These are phyloP conservation scores for Mycena vitilis DNA, from an alignment of 768 basidiomycete genomes.

Conservation along the genomic window DNA sequence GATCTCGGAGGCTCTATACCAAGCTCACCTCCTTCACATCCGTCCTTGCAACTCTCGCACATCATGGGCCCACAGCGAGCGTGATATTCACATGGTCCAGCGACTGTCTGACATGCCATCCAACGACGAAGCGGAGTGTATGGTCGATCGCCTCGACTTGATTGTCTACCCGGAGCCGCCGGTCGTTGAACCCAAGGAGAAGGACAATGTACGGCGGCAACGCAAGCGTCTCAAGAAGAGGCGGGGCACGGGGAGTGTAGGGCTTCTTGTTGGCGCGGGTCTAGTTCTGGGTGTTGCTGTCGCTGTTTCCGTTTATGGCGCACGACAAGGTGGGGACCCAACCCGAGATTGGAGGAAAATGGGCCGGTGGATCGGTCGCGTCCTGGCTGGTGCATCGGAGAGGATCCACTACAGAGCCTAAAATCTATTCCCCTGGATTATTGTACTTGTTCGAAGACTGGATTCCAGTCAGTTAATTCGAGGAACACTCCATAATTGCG, in stretches of 20 bases:
- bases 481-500: too few species aligned
- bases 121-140: conserved; percentile 69
- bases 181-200: conserved; percentile 40
- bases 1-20: conserved; percentile 68
- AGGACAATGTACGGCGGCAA: conserved; percentile 39
- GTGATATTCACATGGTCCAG: conserved; percentile 82
- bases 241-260: conserved; percentile 33
- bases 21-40: conserved; percentile 70
- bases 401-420: conserved; percentile 19
- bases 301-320: conserved; percentile 63
- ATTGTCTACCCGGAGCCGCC: conserved; percentile 66
- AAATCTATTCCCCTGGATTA: neutral
- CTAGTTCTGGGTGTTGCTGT: conserved; percentile 78
- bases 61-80: conserved; percentile 85
- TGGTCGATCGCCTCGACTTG: conserved; percentile 65
- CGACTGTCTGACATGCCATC: conserved; percentile 52
- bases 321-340: conserved; percentile 40
- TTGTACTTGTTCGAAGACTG: too few species aligned
- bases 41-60: conserved; percentile 60
- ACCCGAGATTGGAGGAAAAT: conserved; percentile 43
- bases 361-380: conserved; percentile 46
- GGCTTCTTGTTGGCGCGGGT: conserved; percentile 72
- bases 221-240: conserved; percentile 34
- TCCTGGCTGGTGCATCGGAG: conserved; percentile 40
- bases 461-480: too few species aligned